A percentile compares a stretch with the other conserved stretches of the same genome.
These are phyloP conservation scores for Myxozyma monticola DNA, from an alignment of 805 yeast species.

Conservation along the genomic window DNA sequence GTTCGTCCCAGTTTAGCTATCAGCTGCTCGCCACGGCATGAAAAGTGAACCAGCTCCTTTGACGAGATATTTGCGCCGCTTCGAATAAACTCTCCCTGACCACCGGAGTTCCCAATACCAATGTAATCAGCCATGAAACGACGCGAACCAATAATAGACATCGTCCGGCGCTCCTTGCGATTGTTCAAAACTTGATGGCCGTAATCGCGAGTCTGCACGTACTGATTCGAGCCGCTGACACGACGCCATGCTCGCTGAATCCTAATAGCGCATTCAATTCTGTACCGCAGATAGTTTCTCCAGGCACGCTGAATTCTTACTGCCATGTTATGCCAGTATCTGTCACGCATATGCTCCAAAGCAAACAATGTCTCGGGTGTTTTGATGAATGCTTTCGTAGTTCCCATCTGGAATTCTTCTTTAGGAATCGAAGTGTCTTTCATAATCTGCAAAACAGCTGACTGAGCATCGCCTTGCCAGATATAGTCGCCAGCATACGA, in stretches of 20 bases:
- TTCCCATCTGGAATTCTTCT: constrained; percentile 87
- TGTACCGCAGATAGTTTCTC: constrained; percentile 76
- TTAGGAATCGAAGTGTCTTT: constrained; percentile 67
- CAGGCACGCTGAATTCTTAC: constrained; percentile 96
- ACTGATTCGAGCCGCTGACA: constrained; percentile 76
- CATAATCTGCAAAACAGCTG: constrained; percentile 56
- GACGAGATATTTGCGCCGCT: constrained; percentile 42
- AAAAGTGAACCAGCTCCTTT: constrained; percentile 67
- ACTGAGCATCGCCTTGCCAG: constrained; percentile 60
- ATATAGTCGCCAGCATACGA: constrained; percentile 86
- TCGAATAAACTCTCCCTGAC: constrained; percentile 73
- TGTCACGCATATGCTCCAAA: constrained; percentile 92
- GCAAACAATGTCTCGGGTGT: constrained; percentile 97
- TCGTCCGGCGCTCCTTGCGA: constrained; percentile 83
- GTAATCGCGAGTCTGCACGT: constrained; percentile 78
- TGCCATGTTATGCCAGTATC: constrained; percentile 98
- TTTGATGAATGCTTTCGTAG: constrained; percentile 87
- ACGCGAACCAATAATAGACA: constrained; percentile 83
- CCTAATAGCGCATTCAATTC: constrained; percentile 80
- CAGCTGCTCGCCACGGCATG: constrained; percentile 77
- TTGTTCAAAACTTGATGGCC: constrained; percentile 71
- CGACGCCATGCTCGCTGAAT: constrained; percentile 83
- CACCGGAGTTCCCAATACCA: constrained; percentile 74
- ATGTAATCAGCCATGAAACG: constrained; percentile 94
- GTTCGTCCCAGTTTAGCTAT: constrained; percentile 91